Evolutionary conservation across 73 alveolate species (phyloP).

Genomic region (Breviolum minutum): DNA sequence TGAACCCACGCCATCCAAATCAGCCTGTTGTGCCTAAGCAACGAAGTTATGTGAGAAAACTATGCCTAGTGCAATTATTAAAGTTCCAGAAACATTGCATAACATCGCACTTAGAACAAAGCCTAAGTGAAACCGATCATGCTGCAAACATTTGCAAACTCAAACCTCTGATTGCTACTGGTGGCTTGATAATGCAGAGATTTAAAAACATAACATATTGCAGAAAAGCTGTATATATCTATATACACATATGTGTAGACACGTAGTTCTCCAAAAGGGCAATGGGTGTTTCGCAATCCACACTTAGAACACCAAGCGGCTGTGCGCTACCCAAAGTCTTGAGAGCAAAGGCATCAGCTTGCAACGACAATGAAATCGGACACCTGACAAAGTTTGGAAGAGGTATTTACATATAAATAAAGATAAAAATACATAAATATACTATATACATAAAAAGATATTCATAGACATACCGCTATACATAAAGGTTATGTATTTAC

Average conservation of each 20-base stretch:
- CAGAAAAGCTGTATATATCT: background rate
- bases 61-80: no score
- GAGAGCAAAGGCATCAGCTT: slow-evolving; percentile 1
- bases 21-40: background rate
- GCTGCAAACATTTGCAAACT: no score
- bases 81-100: background rate
- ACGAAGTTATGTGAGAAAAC: background rate
- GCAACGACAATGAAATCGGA: background rate
- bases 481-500: no score
- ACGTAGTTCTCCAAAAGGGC: no score
- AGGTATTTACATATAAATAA: background rate
- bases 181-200: background rate
- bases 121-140: background rate
- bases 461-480: background rate
- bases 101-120: background rate
- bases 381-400: background rate
- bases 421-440: background rate
- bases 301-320: background rate
- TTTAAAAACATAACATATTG: background rate
- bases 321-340: background rate
- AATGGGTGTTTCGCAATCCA: no score
- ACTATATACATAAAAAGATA: background rate
- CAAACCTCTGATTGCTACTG: no score
- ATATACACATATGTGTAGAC: no score
- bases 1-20: background rate